Percentiles rank a stretch among this genome's conserved stretches.
Evolutionary conservation across 305 asterid species (phyloP).

Genomic region (Rubia balearica): DNA sequence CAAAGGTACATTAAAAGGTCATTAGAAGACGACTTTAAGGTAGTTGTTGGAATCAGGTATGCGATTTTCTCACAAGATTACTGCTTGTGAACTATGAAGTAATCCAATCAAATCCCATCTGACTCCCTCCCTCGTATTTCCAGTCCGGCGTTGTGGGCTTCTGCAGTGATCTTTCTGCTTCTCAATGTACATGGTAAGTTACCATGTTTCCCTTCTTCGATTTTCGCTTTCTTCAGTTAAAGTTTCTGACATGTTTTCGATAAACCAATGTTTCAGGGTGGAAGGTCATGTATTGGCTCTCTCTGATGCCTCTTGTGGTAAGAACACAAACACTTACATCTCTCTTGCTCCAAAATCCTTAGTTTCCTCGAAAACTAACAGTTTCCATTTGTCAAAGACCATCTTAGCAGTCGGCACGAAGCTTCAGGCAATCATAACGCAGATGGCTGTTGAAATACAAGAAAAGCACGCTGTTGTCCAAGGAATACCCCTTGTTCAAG

Average conservation of each 20-base stretch:
- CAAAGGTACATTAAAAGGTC: conserved; percentile 75
- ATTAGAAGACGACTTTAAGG: conserved; percentile 80
- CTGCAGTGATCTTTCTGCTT: conserved; percentile 66
- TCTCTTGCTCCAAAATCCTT: background rate
- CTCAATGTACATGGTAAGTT: conserved; percentile 59
- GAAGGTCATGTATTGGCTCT: conserved; percentile 48
- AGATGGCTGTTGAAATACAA: conserved; percentile 68
- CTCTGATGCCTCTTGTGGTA: conserved; percentile 71
- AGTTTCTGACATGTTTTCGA: background rate
- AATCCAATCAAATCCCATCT: conserved; percentile 9
- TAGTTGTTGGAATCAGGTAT: conserved; percentile 71
- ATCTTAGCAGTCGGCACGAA: conserved; percentile 64
- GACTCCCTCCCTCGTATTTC: conserved; percentile 13
- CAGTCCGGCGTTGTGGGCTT: conserved; percentile 69
- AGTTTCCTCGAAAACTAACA: conserved; percentile 3
- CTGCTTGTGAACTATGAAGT: background rate
- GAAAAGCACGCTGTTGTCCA: conserved; percentile 65
- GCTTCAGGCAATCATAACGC: conserved; percentile 62
- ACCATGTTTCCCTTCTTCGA: conserved; percentile 15
- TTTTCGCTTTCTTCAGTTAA: background rate
- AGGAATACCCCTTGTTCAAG: conserved; percentile 69
- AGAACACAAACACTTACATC: conserved; percentile 2
- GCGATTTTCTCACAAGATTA: conserved; percentile 8
- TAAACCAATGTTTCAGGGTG: conserved; percentile 44
- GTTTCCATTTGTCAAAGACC: conserved; percentile 24